Conservation (phyloP, 306 rosid species). For the Calophaca sinica region DNA sequence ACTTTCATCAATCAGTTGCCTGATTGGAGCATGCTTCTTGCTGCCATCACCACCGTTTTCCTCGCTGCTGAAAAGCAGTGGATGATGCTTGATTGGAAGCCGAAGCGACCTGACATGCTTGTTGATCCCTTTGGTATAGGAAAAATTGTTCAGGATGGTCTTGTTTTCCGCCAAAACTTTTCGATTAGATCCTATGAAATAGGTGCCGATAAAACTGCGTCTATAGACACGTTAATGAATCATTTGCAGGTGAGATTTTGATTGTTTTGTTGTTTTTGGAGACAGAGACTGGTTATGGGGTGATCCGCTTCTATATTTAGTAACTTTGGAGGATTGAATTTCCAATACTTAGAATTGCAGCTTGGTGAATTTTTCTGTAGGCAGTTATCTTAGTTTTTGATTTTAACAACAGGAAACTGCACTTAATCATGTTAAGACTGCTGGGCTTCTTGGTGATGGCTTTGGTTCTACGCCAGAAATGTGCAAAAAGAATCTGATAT, state of each 20-base stretch:
- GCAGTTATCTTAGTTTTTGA: slow-evolving; percentile 11
- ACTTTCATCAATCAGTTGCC: slow-evolving; percentile 93
- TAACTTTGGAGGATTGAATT: neutral
- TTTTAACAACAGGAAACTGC: slow-evolving; percentile 82
- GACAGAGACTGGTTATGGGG: neutral
- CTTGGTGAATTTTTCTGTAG: neutral
- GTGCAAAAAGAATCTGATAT: slow-evolving; percentile 90
- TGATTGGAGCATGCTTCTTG: slow-evolving; percentile 99
- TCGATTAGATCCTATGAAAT: slow-evolving; percentile 94
- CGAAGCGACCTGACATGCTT: slow-evolving; percentile 81
- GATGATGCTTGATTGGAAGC: slow-evolving; percentile 99
- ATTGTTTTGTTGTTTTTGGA: slow-evolving; percentile 6
- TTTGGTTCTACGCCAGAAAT: slow-evolving; percentile 98
- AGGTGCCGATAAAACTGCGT: slow-evolving; percentile 95
- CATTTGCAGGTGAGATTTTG: slow-evolving; percentile 77
- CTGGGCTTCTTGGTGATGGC: slow-evolving; percentile 95
- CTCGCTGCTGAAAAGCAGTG: slow-evolving; percentile 99
- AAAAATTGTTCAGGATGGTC: slow-evolving; percentile 90
- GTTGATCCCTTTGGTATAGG: slow-evolving; percentile 87
- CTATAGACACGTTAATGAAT: slow-evolving; percentile 95
- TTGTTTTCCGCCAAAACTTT: slow-evolving; percentile 85
- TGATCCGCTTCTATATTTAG: neutral
- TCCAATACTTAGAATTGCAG: neutral
- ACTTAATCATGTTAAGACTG: slow-evolving; percentile 92
- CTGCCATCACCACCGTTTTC: slow-evolving; percentile 90